Evolutionary conservation across 805 yeast species (phyloP), one percentile per base, ranked within the genome.

Genomic region (Wickerhamomyces pijperi): DNA sequence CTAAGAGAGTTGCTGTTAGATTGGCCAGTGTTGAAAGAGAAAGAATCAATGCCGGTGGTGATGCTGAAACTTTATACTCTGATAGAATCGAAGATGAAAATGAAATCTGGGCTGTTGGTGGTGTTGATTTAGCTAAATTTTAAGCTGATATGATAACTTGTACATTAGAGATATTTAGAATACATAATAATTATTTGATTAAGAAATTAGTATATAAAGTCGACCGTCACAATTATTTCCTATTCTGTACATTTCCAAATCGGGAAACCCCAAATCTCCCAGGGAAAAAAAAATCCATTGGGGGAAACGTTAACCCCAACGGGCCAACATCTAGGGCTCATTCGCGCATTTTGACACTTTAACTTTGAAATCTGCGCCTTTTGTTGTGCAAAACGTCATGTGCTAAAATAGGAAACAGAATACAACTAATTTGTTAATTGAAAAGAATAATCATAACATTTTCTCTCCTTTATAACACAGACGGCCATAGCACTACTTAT

Each of bases 81-180:
- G 97, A 88, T 56, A 72, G 84, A 51, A 73, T 72, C 50, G 97
- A 87, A 61, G 95, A 88, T 57, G 92, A 82, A 54, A 63, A 60
- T 37, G 96, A 88, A 58, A 78, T 87, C 20, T 86, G 95, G 95
- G 78, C 90, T 5, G 79, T 84, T 48, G 92, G 94, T 39, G 78
- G 81, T 34, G 76, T 75, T 42, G 82, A 76, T 42, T 36, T 72
- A 25, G 40, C 50, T 11, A 59, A 54, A 29, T 48, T 42, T 23
- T 59, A 37, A n/a, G n/a, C n/a, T n/a, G n/a, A n/a, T n/a, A n/a
- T n/a, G n/a, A n/a, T n/a, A n/a, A n/a, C 6, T 21, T 21, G 25
- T 21, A 21, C 25, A 21, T 21, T 21, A 21, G 25, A 21, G n/a
- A n/a, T n/a, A n/a, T n/a, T n/a, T n/a, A n/a, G n/a, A n/a, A n/a